Evolutionary conservation across 208 protist species (phyloP).

Genomic region (Acanthamoeba sp.): DNA sequence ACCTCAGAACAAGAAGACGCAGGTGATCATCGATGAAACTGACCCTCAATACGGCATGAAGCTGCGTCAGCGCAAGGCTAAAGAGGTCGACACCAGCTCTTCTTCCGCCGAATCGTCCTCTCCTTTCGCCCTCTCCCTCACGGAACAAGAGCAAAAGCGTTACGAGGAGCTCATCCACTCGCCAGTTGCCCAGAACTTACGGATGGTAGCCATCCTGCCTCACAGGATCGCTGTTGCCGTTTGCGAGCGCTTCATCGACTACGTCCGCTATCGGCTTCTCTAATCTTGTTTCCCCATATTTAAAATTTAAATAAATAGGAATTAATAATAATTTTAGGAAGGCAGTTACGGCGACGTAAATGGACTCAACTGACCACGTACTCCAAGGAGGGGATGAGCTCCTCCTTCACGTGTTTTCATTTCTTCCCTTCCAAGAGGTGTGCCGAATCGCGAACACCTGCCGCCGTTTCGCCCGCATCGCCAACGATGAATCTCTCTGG

Average conservation of each 20-base stretch:
- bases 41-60: constrained; percentile 47
- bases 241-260: constrained; percentile 15
- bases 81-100: background rate
- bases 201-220: constrained; percentile 18
- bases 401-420: constrained; percentile 26
- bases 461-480: constrained; percentile 9
- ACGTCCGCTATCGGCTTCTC: background rate
- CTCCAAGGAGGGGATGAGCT: constrained; percentile 8
- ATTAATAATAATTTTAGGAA: no score
- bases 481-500: constrained; percentile 11
- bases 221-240: constrained; percentile 14
- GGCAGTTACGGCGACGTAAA: no score
- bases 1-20: background rate
- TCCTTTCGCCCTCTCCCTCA: background rate
- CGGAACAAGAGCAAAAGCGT: background rate
- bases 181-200: constrained; percentile 31
- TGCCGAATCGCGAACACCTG: background rate
- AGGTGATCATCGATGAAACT: constrained; percentile 2
- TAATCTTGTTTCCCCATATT: background rate
- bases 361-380: background rate
- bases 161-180: constrained; percentile 39
- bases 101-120: background rate
- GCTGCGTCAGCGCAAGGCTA: constrained; percentile 16
- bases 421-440: background rate
- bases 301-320: background rate